Conservation (phyloP, 768 basidiomycete genomes). For the Macrolepiota dolichaula region DNA sequence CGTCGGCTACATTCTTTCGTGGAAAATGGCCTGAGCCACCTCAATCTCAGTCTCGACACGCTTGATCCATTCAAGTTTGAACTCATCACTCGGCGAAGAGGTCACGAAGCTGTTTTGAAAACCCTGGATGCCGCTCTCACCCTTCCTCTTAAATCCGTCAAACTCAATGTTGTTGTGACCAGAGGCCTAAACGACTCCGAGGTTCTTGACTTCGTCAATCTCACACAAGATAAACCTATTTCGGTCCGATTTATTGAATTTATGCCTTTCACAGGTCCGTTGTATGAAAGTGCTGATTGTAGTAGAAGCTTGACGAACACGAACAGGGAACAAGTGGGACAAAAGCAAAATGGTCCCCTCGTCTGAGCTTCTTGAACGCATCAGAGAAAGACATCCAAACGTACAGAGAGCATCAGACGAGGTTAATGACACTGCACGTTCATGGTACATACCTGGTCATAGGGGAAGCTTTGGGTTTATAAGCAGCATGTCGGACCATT, state of each 20-base stretch:
- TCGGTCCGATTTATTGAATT: slow-evolving; percentile 90
- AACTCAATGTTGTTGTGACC: slow-evolving; percentile 83
- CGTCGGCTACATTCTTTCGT: slow-evolving; percentile 69
- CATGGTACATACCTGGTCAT: slow-evolving; percentile 72
- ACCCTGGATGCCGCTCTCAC: slow-evolving; percentile 61
- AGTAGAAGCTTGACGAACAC: slow-evolving; percentile 1
- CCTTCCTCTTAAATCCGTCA: slow-evolving; percentile 55
- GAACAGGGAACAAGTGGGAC: slow-evolving; percentile 81
- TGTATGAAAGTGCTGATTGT: neutral
- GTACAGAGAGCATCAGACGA: slow-evolving; percentile 62
- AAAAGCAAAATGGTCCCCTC: slow-evolving; percentile 81
- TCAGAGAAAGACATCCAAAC: slow-evolving; percentile 44
- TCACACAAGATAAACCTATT: slow-evolving; percentile 61
- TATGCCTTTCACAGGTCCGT: slow-evolving; percentile 86
- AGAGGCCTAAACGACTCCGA: slow-evolving; percentile 82
- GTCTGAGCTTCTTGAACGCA: slow-evolving; percentile 50
- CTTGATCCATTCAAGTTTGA: slow-evolving; percentile 86
- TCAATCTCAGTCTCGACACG: slow-evolving; percentile 80
- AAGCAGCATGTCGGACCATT: slow-evolving; percentile 92
- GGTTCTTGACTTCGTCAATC: slow-evolving; percentile 71
- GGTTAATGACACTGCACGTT: slow-evolving; percentile 77
- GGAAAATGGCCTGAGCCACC: slow-evolving; percentile 70
- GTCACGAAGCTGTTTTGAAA: slow-evolving; percentile 73
- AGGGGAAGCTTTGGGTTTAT: slow-evolving; percentile 81
- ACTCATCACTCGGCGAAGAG: slow-evolving; percentile 76